Conservation (phyloP, 2,329 filamentous ascomycete species). For the Lachnellula arida region DNA sequence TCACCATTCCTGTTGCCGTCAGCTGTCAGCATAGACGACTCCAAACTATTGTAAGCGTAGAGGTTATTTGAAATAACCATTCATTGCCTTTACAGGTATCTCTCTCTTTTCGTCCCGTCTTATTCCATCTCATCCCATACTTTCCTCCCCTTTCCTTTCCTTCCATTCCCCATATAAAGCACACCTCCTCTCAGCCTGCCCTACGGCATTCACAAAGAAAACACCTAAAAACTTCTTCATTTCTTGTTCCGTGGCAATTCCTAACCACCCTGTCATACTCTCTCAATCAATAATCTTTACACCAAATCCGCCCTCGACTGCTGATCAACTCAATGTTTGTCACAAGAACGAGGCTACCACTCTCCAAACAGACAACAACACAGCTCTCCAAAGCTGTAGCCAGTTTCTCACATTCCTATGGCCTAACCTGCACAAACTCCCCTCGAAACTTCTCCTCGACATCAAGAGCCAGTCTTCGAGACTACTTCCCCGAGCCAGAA, state of each 20-base stretch:
- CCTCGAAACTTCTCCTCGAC: constrained; percentile 29
- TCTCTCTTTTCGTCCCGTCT: not conserved
- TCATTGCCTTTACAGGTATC: not conserved
- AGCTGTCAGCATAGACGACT: too few relatives aligned
- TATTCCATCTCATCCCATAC: not conserved
- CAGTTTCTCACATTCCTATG: constrained; percentile 22
- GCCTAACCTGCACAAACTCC: constrained; percentile 8
- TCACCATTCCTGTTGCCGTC: too few relatives aligned
- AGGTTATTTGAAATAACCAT: not conserved
- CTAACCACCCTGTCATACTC: constrained; percentile 3
- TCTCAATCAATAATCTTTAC: not conserved
- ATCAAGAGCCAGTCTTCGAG: constrained; percentile 22
- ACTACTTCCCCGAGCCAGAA: constrained; percentile 31
- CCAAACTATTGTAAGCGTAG: too few relatives aligned
- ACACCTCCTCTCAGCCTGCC: not conserved
- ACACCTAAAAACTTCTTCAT: constrained; percentile 1
- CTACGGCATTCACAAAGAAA: not conserved
- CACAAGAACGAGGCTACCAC: constrained; percentile 20
- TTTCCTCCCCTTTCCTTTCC: not conserved
- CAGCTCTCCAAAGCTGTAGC: constrained; percentile 26
- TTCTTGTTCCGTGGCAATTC: not conserved
- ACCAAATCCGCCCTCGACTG: constrained; percentile 1
- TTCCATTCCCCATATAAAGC: not conserved
- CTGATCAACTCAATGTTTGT: constrained; percentile 25
- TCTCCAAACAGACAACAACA: constrained; percentile 22